Conservation (phyloP, 768 basidiomycete genomes). For the Stropharia rugosoannulata region DNA sequence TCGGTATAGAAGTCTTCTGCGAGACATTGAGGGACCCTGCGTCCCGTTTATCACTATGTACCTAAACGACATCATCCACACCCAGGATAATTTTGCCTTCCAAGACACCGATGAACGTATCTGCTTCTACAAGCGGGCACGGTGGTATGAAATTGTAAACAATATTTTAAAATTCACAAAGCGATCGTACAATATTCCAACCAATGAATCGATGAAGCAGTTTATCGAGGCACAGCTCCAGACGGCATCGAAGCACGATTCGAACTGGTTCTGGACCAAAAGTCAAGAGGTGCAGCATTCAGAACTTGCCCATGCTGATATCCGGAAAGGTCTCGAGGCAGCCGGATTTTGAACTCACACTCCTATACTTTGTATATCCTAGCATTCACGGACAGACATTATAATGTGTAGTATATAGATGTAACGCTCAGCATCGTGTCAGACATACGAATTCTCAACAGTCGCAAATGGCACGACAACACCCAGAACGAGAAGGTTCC, state of each 20-base stretch:
- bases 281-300: conserved; percentile 60
- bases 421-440: conserved; percentile 19
- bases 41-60: conserved; percentile 70
- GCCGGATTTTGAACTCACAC: conserved; percentile 53
- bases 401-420: conserved; percentile 22
- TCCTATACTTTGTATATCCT: background rate
- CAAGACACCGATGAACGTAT: conserved; percentile 34
- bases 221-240: conserved; percentile 50
- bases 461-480: background rate
- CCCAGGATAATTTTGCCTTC: conserved; percentile 50
- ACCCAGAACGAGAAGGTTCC: conserved; percentile 1
- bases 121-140: conserved; percentile 54
- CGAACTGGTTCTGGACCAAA: conserved; percentile 54
- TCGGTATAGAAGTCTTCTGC: conserved; percentile 50
- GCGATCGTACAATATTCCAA: conserved; percentile 46
- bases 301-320: conserved; percentile 62
- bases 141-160: conserved; percentile 53
- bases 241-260: conserved; percentile 38
- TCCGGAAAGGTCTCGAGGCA: conserved; percentile 64
- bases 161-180: conserved; percentile 59
- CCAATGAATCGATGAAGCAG: conserved; percentile 41
- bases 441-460: conserved; percentile 18
- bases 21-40: conserved; percentile 53
- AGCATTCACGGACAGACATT: conserved; percentile 1
- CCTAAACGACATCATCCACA: conserved; percentile 58